Base-by-base conservation (phyloP, 2,329 filamentous ascomycete species). In the Cercospora janseana region DNA sequence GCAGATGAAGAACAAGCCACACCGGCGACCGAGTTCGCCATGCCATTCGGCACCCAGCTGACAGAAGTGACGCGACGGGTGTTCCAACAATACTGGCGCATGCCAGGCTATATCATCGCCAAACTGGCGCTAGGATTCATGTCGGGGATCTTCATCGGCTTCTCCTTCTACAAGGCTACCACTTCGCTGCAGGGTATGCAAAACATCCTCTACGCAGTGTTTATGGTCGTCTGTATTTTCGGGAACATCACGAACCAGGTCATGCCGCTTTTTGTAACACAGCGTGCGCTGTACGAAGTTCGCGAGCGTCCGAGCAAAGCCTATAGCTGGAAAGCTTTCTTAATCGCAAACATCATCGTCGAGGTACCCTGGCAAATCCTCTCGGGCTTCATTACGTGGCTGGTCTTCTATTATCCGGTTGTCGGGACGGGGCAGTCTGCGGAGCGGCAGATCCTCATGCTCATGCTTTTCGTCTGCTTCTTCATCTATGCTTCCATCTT, bases 241-340 rank as follows among this genome's bases (percentile, higher is more conserved):
- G 63, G 63, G 1, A 75, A 73, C 3, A 63, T 80, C 15, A 75
- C 78, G 1, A 76, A 80, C 57, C 77, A 80, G 59, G 80, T 82
- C 56, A 79, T 81, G 70, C 80, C 80, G 1, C 70, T 78, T 29
- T 83, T 82, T 62, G 71, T 79, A 37, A 79, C 75, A 2, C 79
- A 82, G 60, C 75, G 80, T 34, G 73, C 77, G 2, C 68, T 83
- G 3, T 82, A 82, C 65, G 79, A 83, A 66, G 77, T 75, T 9
- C 78, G 79, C 44, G 79, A 83, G 59, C 72, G 79, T 3, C 79
- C 83, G 0, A 81, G 78, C 66, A 87, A 88, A 62, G 76, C 82
- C 0, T 91, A 90, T 70, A 87, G 82, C 0, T 90, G 86, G 86
- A 77, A 81, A 57, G 83, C 78, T 0, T 89, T 90, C 68, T 78